Percentiles rank a stretch among this genome's conserved stretches.
These are phyloP conservation scores for Atalantia buxifolia DNA, from an alignment of 345 rosid species.

Conservation along the genomic window DNA sequence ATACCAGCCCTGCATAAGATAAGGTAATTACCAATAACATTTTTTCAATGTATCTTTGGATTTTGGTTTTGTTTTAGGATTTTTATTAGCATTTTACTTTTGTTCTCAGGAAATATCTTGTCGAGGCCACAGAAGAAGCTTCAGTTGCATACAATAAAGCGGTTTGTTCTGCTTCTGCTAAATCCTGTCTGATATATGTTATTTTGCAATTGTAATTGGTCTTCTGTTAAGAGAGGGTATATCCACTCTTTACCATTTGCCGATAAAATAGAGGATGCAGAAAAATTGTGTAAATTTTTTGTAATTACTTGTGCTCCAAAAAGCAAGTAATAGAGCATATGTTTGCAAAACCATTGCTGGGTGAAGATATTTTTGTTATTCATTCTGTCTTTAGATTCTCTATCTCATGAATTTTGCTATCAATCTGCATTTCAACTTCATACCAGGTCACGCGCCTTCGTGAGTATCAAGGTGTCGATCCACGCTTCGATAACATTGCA, in stretches of 20 bases:
- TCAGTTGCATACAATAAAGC: constrained; percentile 94
- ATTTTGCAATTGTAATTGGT: neutral
- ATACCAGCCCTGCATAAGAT: constrained; percentile 90
- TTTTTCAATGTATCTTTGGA: neutral
- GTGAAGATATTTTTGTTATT: neutral
- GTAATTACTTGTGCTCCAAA: neutral
- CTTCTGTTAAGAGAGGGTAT: neutral
- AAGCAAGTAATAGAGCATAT: neutral
- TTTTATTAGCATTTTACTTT: neutral
- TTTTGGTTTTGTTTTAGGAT: neutral
- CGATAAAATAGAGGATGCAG: neutral
- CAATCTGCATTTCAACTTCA: neutral
- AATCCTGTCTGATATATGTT: neutral
- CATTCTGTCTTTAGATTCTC: neutral
- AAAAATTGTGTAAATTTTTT: neutral
- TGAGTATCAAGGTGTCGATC: constrained; percentile 99
- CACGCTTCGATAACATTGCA: constrained; percentile 85
- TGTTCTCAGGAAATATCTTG: constrained; percentile 70
- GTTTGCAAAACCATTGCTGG: neutral
- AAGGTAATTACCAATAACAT: constrained; percentile 41
- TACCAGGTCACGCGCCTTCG: constrained; percentile 85
- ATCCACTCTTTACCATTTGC: neutral
- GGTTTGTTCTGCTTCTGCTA: constrained; percentile 43
- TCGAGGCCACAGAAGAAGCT: constrained; percentile 95
- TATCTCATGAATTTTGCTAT: neutral